Evolutionary conservation across 495 filamentous ascomycete genomes (phyloP), one percentile per base, ranked within the genome.

Genomic region (Podospora fimiseda): DNA sequence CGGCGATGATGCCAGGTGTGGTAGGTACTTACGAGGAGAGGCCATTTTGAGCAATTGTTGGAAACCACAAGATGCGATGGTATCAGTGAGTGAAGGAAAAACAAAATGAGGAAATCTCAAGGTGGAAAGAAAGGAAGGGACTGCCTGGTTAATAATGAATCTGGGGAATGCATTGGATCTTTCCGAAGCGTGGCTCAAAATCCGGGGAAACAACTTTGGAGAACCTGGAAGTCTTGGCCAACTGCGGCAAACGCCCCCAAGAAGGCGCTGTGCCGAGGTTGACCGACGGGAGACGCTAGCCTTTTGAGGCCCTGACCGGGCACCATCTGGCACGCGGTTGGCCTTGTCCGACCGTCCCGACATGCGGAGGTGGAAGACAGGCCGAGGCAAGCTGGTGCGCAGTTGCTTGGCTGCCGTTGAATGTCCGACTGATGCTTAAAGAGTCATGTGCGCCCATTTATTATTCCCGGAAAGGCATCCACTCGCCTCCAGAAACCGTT

Each of bases 1-100:
- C n/a, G n/a, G n/a, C n/a, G n/a, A n/a, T n/a, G n/a, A n/a, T n/a
- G n/a, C n/a, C n/a, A 23, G 44, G 27, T 20, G 21, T 15, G 24
- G 49, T 23, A 44, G 45, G 20, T 45, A 77, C 86, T 63, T 82
- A 90, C 87, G 88, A 73, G 87, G 86, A 68, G 87, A 89, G 52
- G 87, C 85, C 87, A 91, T 91, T 59, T 56, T 82, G 75, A 62
- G 53, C 58, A 53, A 37, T 52, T 36, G 43, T 37, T 14, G 54
- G 36, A 27, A 18, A 5, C 5, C 27, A 33, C 27, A 33, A 50
- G 50, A 24, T 48, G 49, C n/a, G 56, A 58, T 55, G 51, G 52
- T 57, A 62, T 49, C 53, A 56, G n/a, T n/a, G n/a, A n/a, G n/a
- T n/a, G n/a, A n/a, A n/a, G n/a, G n/a, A n/a, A n/a, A n/a, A n/a